These are phyloP conservation scores for Pestalotiopsis sp. DNA, from an alignment of 2,329 filamentous ascomycete genomes.

Conservation along the genomic window DNA sequence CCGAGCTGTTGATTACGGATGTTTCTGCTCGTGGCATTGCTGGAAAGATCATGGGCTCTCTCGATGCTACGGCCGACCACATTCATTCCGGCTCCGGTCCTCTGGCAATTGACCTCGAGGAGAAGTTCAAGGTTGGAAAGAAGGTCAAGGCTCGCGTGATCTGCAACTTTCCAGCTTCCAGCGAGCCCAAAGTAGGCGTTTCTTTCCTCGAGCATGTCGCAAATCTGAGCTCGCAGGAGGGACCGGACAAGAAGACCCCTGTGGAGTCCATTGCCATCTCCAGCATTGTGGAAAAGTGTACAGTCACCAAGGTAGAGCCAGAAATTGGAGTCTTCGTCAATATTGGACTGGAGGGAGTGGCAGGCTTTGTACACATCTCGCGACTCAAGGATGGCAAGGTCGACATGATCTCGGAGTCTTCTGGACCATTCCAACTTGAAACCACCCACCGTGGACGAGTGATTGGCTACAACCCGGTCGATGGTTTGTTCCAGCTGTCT, in stretches of 20 bases:
- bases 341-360: conserved; percentile 66
- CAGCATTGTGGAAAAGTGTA: conserved; percentile 75
- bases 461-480: conserved; percentile 83
- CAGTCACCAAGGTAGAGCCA: conserved; percentile 77
- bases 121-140: conserved; percentile 80
- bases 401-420: conserved; percentile 75
- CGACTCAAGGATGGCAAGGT: conserved; percentile 88
- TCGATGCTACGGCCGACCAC: conserved; percentile 88
- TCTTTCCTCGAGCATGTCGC: conserved; percentile 86
- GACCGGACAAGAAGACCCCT: conserved; percentile 48
- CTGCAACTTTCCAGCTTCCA: conserved; percentile 80
- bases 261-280: conserved; percentile 69
- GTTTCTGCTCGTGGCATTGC: conserved; percentile 73
- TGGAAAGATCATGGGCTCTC: conserved; percentile 88
- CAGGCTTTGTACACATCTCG: conserved; percentile 95
- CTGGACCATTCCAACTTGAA: conserved; percentile 77
- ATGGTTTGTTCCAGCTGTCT: conserved; percentile 84
- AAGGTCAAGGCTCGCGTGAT: conserved; percentile 87
- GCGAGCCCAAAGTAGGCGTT: conserved; percentile 82
- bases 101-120: conserved; percentile 69
- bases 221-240: conserved; percentile 57
- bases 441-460: conserved; percentile 81
- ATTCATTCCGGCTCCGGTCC: conserved; percentile 83
- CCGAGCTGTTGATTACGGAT: conserved; percentile 81
- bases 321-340: conserved; percentile 82